phyloP scores from a whole-genome alignment of 371 early-diverging fungal species.

The Rozella allomycis region DNA sequence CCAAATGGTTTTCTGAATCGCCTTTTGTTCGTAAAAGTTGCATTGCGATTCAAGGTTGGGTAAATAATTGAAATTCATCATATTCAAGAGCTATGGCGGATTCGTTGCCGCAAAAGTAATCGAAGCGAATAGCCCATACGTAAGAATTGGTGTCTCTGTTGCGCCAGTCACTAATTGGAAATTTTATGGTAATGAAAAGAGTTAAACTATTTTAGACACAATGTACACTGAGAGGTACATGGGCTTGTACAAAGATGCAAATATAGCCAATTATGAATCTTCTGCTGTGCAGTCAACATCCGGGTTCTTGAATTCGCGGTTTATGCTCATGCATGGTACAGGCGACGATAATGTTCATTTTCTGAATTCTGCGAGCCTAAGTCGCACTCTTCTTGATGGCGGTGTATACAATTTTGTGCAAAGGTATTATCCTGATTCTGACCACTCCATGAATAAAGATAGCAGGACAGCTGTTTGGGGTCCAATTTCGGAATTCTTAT shows the following conservation, averaged over 20 bases:
- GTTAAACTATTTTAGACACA: slow-evolving; percentile 28
- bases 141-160: slow-evolving; percentile 68
- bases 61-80: background rate
- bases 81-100: slow-evolving; percentile 65
- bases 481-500: too few relatives aligned
- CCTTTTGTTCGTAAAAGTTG: slow-evolving; percentile 49
- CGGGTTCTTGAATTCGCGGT: slow-evolving; percentile 52
- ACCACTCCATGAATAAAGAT: slow-evolving; percentile 86
- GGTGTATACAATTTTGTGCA: slow-evolving; percentile 49
- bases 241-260: slow-evolving; percentile 56
- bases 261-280: slow-evolving; percentile 48
- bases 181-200: slow-evolving; percentile 26
- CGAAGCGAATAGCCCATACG: slow-evolving; percentile 57
- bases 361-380: slow-evolving; percentile 55
- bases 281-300: slow-evolving; percentile 58
- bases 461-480: too few relatives aligned
- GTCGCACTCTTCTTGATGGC: slow-evolving; percentile 49
- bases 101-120: slow-evolving; percentile 63
- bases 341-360: slow-evolving; percentile 84
- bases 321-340: slow-evolving; percentile 72
- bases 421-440: slow-evolving; percentile 67
- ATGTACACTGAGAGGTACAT: slow-evolving; percentile 93
- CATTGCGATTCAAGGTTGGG: slow-evolving; percentile 90
- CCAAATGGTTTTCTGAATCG: slow-evolving; percentile 32
- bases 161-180: slow-evolving; percentile 93